These are phyloP conservation scores for Eragrostis curvula DNA, from an alignment of 176 grass and related monocot species.

Conservation along the genomic window DNA sequence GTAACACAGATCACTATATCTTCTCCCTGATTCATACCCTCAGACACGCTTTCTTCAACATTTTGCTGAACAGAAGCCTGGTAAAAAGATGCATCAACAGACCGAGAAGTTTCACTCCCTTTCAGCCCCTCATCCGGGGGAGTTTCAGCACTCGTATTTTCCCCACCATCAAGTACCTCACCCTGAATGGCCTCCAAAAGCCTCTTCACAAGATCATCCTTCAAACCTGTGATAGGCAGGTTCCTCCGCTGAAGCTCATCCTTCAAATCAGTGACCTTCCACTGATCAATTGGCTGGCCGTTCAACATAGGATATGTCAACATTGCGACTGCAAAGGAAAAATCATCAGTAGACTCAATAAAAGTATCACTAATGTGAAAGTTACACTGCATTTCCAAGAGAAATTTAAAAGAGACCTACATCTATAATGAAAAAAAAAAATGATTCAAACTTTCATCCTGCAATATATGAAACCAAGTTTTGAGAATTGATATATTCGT, in stretches of 20 bases:
- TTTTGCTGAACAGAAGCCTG: conserved; percentile 32
- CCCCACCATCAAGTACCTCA: conserved; percentile 13
- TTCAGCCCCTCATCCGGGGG: conserved; percentile 15
- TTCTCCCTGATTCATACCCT: conserved; percentile 12
- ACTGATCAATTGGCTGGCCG: conserved; percentile 78
- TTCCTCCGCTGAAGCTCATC: conserved; percentile 74
- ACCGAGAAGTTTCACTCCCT: neutral
- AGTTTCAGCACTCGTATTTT: conserved; percentile 30
- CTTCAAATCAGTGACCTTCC: conserved; percentile 80
- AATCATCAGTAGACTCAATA: neutral
- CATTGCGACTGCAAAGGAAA: conserved; percentile 41
- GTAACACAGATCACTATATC: conserved; percentile 25
- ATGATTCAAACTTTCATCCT: neutral
- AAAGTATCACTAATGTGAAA: neutral
- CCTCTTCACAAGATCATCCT: conserved; percentile 78
- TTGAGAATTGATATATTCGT: neutral
- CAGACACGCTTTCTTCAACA: conserved; percentile 22
- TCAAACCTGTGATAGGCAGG: conserved; percentile 65
- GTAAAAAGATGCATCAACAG: conserved; percentile 18
- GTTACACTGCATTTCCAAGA: neutral
- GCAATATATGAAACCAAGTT: conserved; percentile 9
- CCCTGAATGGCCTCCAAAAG: conserved; percentile 59
- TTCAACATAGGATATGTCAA: conserved; percentile 61
- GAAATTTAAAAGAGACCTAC: neutral
- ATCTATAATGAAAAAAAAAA: conserved; percentile 18